Evolutionary conservation across 106 monocot species (phyloP).

Genomic region (Platanthera zijinensis): DNA sequence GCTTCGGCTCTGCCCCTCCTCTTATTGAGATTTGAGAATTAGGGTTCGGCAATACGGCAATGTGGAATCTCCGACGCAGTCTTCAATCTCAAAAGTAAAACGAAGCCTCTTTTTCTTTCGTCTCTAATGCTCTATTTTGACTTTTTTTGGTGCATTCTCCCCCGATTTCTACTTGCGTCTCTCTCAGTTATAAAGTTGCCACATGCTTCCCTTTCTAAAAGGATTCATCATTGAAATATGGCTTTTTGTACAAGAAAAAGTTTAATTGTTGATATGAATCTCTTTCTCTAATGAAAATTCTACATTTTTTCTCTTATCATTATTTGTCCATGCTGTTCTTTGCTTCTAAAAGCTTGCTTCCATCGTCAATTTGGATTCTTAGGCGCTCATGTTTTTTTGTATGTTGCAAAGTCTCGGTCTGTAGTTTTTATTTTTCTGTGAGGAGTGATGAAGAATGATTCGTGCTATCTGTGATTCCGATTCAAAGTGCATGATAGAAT

Average conservation of each 20-base stretch:
- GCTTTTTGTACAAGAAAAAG: neutral
- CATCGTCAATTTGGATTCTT: too few species aligned
- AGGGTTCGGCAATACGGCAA: neutral
- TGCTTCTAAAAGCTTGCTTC: too few species aligned
- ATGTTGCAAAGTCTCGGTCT: too few species aligned
- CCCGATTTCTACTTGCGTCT: neutral
- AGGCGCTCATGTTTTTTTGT: too few species aligned
- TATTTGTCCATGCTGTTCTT: neutral
- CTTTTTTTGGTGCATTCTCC: neutral
- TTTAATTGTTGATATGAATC: neutral
- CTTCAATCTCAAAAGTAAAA: neutral
- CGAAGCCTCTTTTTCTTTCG: neutral
- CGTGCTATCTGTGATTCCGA: too few species aligned
- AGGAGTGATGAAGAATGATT: too few species aligned
- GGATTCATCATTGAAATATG: neutral
- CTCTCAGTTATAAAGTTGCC: neutral
- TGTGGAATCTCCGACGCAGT: neutral
- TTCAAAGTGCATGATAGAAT: too few species aligned
- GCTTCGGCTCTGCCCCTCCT: neutral
- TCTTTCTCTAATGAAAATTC: neutral
- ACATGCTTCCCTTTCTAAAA: neutral
- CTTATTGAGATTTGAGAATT: slow-evolving; percentile 1
- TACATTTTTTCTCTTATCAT: neutral
- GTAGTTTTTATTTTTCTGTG: too few species aligned
- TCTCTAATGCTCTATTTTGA: neutral